Evolutionary conservation across 1,284 basidiomycete species (phyloP), one percentile per base, ranked within the genome.

Genomic region (Volvariella volvacea): DNA sequence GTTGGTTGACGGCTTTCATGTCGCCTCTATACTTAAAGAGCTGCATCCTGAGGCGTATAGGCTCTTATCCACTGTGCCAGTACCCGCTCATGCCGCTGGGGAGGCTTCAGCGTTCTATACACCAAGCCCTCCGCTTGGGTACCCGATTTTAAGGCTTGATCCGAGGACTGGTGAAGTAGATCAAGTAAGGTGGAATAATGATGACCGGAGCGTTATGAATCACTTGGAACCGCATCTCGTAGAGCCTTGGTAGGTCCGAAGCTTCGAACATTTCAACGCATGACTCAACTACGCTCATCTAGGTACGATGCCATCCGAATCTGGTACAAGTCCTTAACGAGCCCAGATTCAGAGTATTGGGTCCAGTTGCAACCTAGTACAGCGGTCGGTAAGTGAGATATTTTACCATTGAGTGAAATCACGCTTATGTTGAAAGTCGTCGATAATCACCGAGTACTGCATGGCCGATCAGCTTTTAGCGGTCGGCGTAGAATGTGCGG

Each of bases 1-100:
- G 4, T 81, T 99, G 15, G 92, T 97, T 3, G 95, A 99, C 57
- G 94, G 92, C 3, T 97, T 97, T 70, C 87, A 92, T 57, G 88
- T 85, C 34, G 94, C 94, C 0, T 81, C 82, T 0, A 73, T 88
- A 43, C 69, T 99, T 17, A 78, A 81, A 46, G 75, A 84, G 47
- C 68, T 83, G 10, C 70, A 93, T 54, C 90, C 91, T 0, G 72
- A 79, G 0, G 76, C 79, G 0, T 95, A 94, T 62, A 64, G 70
- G 0, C 66, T 88, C 1, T 74, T 99, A 2, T 81, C 88, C 0
- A 67, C 68, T 1, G 66, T 92, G 1, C 74, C 77, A 0, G 73
- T 97, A 15, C 83, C 87, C 0, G 79, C 90, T 0, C 94, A 98
- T 53, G 93, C 94, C 1, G 93, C 92, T 0, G 93, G 93, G 1